A percentile compares a stretch with the other conserved stretches of the same genome.
These are phyloP conservation scores for Skeletonema costatum DNA, from an alignment of 108 stramenopile species.

Conservation along the genomic window DNA sequence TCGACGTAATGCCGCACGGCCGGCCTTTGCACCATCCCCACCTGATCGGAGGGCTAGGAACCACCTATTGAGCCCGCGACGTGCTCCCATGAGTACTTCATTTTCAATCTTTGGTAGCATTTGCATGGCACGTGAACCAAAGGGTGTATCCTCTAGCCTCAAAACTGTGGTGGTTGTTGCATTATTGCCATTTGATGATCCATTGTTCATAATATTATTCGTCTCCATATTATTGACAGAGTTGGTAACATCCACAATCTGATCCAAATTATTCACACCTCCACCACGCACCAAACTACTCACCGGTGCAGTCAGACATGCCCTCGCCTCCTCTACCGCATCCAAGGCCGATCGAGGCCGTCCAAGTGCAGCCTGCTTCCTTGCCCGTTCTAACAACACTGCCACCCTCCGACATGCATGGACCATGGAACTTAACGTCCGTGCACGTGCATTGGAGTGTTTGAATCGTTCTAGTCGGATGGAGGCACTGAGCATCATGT, in stretches of 20 bases:
- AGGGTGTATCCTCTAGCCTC: conserved; percentile 83
- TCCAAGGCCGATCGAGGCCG: conserved; percentile 80
- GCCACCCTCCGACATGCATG: conserved; percentile 78
- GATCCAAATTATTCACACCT: conserved; percentile 24
- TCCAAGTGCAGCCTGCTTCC: conserved; percentile 78
- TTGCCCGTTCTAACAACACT: conserved; percentile 72
- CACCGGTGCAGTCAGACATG: conserved; percentile 74
- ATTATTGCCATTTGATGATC: conserved; percentile 8
- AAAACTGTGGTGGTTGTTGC: conserved; percentile 35
- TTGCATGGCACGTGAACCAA: conserved; percentile 80
- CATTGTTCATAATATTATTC: neutral
- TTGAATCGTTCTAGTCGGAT: conserved; percentile 63
- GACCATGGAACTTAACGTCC: conserved; percentile 77
- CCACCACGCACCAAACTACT: conserved; percentile 52
- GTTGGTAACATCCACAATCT: neutral
- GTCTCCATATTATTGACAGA: neutral
- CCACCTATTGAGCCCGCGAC: conserved; percentile 85
- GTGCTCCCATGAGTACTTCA: conserved; percentile 84
- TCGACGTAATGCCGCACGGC: conserved; percentile 78
- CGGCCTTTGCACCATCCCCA: conserved; percentile 90
- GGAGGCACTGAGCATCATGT: conserved; percentile 68
- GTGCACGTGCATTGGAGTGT: conserved; percentile 63
- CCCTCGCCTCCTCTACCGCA: conserved; percentile 87
- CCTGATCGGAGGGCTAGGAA: conserved; percentile 83
- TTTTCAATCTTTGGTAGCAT: conserved; percentile 91